A percentile compares a stretch with the other conserved stretches of the same genome.
Conservation (phyloP, 2,329 filamentous ascomycete genomes). For the Cordyceps militaris region DNA sequence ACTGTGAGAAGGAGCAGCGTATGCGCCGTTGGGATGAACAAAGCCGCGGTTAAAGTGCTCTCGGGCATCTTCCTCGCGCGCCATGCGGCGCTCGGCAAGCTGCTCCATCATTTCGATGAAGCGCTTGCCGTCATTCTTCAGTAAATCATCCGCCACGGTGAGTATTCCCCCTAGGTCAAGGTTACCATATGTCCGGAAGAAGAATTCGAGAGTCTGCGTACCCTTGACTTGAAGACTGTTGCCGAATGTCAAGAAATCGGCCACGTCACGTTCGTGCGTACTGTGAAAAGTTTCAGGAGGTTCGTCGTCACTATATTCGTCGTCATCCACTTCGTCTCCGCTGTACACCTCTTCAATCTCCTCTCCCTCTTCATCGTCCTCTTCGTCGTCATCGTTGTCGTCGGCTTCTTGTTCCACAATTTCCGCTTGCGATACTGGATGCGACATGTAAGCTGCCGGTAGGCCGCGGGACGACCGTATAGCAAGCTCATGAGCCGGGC, state of each 20-base stretch:
- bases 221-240: conserved; percentile 93
- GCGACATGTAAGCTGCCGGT: conserved; percentile 52
- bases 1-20: conserved; percentile 53
- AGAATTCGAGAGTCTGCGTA: conserved; percentile 43
- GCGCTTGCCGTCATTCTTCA: conserved; percentile 98
- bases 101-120: conserved; percentile 99
- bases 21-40: conserved; percentile 54
- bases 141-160: conserved; percentile 93
- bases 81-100: conserved; percentile 93
- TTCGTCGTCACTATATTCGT: conserved; percentile 59
- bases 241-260: conserved; percentile 95
- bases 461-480: conserved; percentile 51
- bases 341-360: conserved; percentile 45
- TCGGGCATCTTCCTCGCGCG: conserved; percentile 79
- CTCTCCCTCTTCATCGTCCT: conserved; percentile 48
- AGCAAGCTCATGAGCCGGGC: conserved; percentile 52
- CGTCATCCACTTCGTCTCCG: conserved; percentile 50
- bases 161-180: conserved; percentile 79
- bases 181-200: conserved; percentile 39
- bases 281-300: conserved; percentile 61
- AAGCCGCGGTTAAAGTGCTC: conserved; percentile 55
- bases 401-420: conserved; percentile 61
- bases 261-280: conserved; percentile 56
- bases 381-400: conserved; percentile 29
- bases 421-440: conserved; percentile 67